Evolutionary conservation across 768 basidiomycete species (phyloP).

Genomic region (Kwoniella europaea): DNA sequence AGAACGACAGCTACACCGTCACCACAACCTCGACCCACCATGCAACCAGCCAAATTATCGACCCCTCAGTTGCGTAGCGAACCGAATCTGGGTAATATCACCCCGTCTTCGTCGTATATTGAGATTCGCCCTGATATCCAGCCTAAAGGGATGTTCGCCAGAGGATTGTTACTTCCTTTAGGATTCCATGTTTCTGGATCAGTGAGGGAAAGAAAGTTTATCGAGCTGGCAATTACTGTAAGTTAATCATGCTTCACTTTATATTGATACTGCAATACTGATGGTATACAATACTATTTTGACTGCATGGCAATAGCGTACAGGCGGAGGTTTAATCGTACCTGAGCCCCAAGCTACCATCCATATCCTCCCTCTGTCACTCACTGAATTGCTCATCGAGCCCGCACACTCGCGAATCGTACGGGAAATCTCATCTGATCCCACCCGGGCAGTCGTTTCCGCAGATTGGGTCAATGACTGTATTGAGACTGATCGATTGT

Average conservation of each 20-base stretch:
- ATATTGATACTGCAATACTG: too few relatives aligned
- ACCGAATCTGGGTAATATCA: neutral
- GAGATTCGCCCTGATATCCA: neutral
- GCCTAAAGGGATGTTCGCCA: neutral
- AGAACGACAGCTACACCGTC: neutral
- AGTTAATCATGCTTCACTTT: neutral
- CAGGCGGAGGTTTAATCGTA: conserved; percentile 1
- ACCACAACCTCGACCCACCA: neutral
- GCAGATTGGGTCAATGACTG: conserved; percentile 7
- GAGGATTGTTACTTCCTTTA: conserved; percentile 1
- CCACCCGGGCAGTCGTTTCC: neutral
- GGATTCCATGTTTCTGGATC: neutral
- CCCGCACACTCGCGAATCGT: neutral
- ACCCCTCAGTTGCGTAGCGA: neutral
- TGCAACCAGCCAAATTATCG: neutral
- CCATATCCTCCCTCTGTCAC: neutral
- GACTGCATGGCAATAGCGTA: neutral
- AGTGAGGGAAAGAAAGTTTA: neutral
- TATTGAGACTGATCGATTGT: neutral
- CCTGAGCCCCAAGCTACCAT: conserved; percentile 6
- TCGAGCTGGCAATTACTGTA: conserved; percentile 9
- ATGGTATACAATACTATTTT: neutral
- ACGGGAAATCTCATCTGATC: neutral
- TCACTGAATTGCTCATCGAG: neutral
- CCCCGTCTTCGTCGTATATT: neutral